These are phyloP conservation scores for Rhizopogon rudus DNA, from an alignment of 768 basidiomycete genomes.

Conservation along the genomic window DNA sequence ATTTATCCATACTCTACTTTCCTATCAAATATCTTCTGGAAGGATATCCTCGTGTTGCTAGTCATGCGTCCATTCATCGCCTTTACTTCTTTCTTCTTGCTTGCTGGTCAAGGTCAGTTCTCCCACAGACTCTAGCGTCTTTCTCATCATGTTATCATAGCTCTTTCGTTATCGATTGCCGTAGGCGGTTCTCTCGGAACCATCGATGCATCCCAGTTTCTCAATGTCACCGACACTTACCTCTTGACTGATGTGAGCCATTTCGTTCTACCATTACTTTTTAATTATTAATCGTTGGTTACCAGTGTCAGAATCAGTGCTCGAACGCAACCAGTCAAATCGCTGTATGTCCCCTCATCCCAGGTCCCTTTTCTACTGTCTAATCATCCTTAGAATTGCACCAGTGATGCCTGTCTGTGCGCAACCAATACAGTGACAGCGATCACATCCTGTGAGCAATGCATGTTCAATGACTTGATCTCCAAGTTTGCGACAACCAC, in stretches of 20 bases:
- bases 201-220: conserved; percentile 39
- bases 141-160: conserved; percentile 13
- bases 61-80: conserved; percentile 23
- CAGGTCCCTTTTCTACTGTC: neutral
- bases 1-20: conserved; percentile 6
- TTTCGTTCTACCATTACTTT: neutral
- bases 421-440: conserved; percentile 31
- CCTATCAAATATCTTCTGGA: conserved; percentile 24
- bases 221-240: conserved; percentile 31
- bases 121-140: neutral
- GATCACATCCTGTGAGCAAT: conserved; percentile 57
- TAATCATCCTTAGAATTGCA: conserved; percentile 36
- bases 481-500: conserved; percentile 39
- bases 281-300: conserved; percentile 22
- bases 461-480: conserved; percentile 58
- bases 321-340: conserved; percentile 17
- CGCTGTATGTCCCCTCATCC: conserved; percentile 12
- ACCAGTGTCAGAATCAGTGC: conserved; percentile 25
- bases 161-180: conserved; percentile 45
- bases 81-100: conserved; percentile 29
- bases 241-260: conserved; percentile 25
- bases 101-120: conserved; percentile 57
- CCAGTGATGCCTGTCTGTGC: conserved; percentile 53
- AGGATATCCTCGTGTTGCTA: conserved; percentile 23
- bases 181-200: conserved; percentile 31